phyloP scores from a whole-genome alignment of 1,284 basidiomycete genomes.

The Trametes polyzona region DNA sequence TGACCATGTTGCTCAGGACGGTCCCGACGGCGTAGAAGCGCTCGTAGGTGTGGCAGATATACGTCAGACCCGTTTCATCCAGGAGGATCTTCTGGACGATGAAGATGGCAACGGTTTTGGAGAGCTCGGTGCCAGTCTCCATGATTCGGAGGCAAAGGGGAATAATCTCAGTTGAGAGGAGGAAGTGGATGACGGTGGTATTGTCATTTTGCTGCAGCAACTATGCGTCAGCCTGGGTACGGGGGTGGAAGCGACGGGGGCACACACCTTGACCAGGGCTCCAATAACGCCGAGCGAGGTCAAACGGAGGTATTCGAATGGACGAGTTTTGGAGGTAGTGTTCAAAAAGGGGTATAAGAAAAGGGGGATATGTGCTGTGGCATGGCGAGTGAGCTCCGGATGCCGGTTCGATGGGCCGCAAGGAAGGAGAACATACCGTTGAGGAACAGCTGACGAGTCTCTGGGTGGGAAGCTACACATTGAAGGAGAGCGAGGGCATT shows the following conservation, averaged over 20 bases:
- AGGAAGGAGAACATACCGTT: conserved; percentile 60
- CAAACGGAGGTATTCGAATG: conserved; percentile 97
- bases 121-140: conserved; percentile 99
- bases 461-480: conserved; percentile 95
- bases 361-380: conserved; percentile 92
- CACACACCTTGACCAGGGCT: conserved; percentile 88
- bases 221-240: conserved; percentile 3
- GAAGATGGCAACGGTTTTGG: conserved; percentile 99
- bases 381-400: conserved; percentile 3
- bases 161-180: conserved; percentile 99
- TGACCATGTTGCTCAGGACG: conserved; percentile 98
- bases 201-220: conserved; percentile 92
- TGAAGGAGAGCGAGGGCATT: conserved; percentile 97
- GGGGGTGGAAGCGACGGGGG: background rate
- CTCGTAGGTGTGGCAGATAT: conserved; percentile 99
- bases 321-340: conserved; percentile 98
- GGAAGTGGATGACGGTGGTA: conserved; percentile 98
- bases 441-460: conserved; percentile 91
- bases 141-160: conserved; percentile 99
- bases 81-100: conserved; percentile 99
- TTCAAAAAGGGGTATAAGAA: conserved; percentile 99
- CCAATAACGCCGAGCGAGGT: conserved; percentile 99
- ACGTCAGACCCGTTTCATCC: conserved; percentile 97
- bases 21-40: conserved; percentile 99
- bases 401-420: too few species aligned